Base-by-base conservation (phyloP, 2,329 filamentous ascomycete species). In the Bipolaris cookei region DNA sequence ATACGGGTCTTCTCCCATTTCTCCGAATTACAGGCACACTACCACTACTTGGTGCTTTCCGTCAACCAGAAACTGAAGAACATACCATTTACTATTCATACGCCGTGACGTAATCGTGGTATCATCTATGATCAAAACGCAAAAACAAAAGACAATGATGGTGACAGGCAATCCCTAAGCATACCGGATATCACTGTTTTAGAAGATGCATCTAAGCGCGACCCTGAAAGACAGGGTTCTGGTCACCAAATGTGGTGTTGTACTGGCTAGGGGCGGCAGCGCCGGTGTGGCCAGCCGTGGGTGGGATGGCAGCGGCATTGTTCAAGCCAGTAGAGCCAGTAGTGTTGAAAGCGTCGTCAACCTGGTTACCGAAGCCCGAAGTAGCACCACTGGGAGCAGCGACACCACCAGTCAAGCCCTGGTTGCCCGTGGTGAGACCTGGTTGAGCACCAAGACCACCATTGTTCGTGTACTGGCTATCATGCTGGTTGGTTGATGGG, bases 161-260 rank as follows among this genome's bases (percentile, higher is more conserved):
- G 56, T 61, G 53, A 59, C 50, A 18, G 49, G 51, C 47, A 21
- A 34, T 42, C 56, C 45, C 39, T 51, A 51, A 42, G 54, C 48
- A 52, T 55, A 51, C 46, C 41, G 49, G 53, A 48, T 56, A 59
- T 56, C 59, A 59, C 43, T 41, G 46, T 41, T 32, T 18, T 30
- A 41, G 32, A 53, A 44, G 39, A 39, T 46, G 41, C 34, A 53
- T 54, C 49, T 74, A 76, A 52, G 65, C 64, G 25, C 63, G 61
- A 37, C 79, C 78, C 47, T 75, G 76, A 64, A 78, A 72, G 38
- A 80, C 79, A 4, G 78, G 78, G 75, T 80, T 80, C 62, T 76
- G 64, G 35, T 71, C 69, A 56, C 78, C 78, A 35, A 80, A 72
- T 2, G 73, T 71, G 49, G 79, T 81, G 71, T 77, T 69, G 60